These are phyloP conservation scores for Penicillium cosmopolitanum DNA, from an alignment of 495 filamentous ascomycete species.

Conservation along the genomic window DNA sequence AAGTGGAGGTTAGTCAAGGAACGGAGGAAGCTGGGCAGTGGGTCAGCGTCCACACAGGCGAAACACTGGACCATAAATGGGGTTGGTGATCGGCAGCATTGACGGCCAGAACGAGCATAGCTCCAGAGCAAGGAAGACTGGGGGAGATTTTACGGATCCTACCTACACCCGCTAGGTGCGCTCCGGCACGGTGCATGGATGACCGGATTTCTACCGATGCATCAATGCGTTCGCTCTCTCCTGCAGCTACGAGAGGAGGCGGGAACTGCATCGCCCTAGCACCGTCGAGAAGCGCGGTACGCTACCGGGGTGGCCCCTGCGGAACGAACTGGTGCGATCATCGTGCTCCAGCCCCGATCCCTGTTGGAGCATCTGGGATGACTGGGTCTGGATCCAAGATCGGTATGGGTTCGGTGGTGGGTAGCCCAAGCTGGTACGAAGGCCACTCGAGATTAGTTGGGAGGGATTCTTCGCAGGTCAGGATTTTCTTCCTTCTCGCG, in stretches of 20 bases:
- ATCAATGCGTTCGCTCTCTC: not conserved
- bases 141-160: constrained; percentile 2
- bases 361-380: not conserved
- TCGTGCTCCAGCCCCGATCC: constrained; percentile 1
- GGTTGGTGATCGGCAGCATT: constrained; percentile 21
- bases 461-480: not conserved
- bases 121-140: constrained; percentile 5
- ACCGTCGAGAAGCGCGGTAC: not conserved
- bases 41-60: constrained; percentile 24
- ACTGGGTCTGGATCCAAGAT: constrained; percentile 7
- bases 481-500: not conserved
- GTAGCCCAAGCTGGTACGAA: too few species aligned
- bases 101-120: constrained; percentile 13
- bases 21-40: constrained; percentile 22
- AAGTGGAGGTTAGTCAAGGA: not conserved
- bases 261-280: not conserved
- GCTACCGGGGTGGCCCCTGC: constrained; percentile 5
- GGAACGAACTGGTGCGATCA: constrained; percentile 3
- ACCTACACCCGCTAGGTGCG: too few species aligned
- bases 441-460: not conserved
- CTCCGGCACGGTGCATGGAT: not conserved
- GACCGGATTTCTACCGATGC: constrained; percentile 5
- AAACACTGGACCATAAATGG: constrained; percentile 25
- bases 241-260: not conserved
- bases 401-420: not conserved